Percentiles rank a stretch among this genome's conserved stretches.
Conservation (phyloP, 164 flowering plant genomes). For the Magnolia changhungtana region DNA sequence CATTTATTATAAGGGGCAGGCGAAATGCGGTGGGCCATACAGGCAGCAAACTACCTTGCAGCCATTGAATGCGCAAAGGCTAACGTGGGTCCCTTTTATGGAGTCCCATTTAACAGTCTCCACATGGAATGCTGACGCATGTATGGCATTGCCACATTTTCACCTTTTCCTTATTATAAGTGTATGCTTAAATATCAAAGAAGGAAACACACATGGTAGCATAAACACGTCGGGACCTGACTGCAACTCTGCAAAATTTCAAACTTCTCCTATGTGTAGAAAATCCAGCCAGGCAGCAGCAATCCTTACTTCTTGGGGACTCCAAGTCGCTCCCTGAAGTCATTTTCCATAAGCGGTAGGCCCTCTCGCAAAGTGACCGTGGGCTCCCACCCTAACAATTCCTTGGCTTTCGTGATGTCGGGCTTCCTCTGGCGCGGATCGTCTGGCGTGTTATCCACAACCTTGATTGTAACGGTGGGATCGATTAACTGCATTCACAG, state of each 20-base stretch:
- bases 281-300: not conserved
- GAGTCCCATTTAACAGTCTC: not conserved
- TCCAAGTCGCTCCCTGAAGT: conserved; percentile 64
- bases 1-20: not conserved
- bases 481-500: conserved; percentile 53
- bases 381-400: conserved; percentile 70
- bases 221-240: no score
- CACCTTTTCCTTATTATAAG: not conserved
- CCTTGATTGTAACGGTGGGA: conserved; percentile 46
- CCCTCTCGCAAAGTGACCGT: conserved; percentile 67
- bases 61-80: not conserved
- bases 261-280: not conserved
- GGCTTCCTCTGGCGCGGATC: conserved; percentile 92
- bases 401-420: conserved; percentile 64
- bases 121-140: not conserved
- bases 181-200: no score
- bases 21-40: not conserved
- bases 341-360: conserved; percentile 72
- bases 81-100: not conserved
- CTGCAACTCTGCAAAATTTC: not conserved
- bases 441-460: conserved; percentile 84
- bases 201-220: not conserved
- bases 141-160: not conserved
- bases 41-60: not conserved
- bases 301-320: conserved; percentile 34